Evolutionary conservation across 116 monocot species (phyloP).

Genomic region (Zostera marina): DNA sequence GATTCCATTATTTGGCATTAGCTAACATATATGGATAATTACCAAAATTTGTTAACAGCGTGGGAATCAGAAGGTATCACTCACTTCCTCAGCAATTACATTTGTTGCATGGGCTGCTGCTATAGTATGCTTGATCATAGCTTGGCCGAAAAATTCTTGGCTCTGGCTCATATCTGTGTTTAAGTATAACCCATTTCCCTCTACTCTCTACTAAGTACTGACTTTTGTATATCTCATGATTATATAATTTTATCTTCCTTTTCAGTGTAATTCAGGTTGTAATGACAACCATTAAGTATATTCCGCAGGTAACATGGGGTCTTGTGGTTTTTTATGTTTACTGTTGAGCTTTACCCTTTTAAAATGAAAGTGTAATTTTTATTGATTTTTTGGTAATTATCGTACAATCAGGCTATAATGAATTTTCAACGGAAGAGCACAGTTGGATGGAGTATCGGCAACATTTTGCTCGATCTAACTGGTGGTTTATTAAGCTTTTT

Average conservation of each 20-base stretch:
- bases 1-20: too few relatives aligned
- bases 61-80: slow-evolving; percentile 77
- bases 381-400: background rate
- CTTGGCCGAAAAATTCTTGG: slow-evolving; percentile 78
- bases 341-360: too few relatives aligned
- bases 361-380: too few relatives aligned
- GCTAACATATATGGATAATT: too few relatives aligned
- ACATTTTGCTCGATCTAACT: slow-evolving; percentile 66
- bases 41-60: slow-evolving; percentile 21
- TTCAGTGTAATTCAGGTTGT: slow-evolving; percentile 83
- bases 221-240: background rate
- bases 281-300: slow-evolving; percentile 94
- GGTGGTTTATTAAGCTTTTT: slow-evolving; percentile 73
- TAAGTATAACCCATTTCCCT: slow-evolving; percentile 34
- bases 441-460: slow-evolving; percentile 93
- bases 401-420: slow-evolving; percentile 44
- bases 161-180: slow-evolving; percentile 83
- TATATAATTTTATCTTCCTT: background rate
- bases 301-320: slow-evolving; percentile 52
- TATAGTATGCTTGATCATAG: slow-evolving; percentile 41
- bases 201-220: background rate
- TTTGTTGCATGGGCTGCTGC: slow-evolving; percentile 39
- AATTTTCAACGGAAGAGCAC: slow-evolving; percentile 89
- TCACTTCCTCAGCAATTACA: slow-evolving; percentile 36
- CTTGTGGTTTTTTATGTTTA: too few relatives aligned